These are phyloP conservation scores for Debaryomyces tyrocola DNA, from an alignment of 805 yeast genomes.

Conservation along the genomic window DNA sequence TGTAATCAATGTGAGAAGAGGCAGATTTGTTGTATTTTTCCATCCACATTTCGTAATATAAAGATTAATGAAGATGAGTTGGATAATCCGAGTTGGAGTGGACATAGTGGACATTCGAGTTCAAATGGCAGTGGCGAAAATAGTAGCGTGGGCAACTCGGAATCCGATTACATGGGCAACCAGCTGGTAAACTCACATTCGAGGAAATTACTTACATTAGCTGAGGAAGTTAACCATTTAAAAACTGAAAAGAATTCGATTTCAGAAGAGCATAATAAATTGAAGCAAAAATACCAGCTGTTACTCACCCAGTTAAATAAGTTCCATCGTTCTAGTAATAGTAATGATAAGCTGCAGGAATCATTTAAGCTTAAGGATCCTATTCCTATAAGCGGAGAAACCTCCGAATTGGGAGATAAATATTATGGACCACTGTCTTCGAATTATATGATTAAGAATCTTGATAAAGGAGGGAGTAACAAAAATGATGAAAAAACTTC, in stretches of 20 bases:
- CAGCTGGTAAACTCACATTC: neutral
- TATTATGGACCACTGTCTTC: constrained; percentile 56
- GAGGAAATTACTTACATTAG: neutral
- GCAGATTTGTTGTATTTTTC: constrained; percentile 43
- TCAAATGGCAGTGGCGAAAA: neutral
- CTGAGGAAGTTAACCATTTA: constrained; percentile 18
- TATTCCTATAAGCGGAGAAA: constrained; percentile 32
- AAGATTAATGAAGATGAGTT: constrained; percentile 24
- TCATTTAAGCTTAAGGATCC: neutral
- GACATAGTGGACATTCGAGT: neutral
- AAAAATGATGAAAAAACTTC: neutral
- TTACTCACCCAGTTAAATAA: constrained; percentile 6
- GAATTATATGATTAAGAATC: constrained; percentile 42
- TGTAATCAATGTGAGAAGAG: constrained; percentile 43
- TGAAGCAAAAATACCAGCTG: constrained; percentile 13
- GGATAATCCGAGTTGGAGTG: neutral
- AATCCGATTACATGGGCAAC: neutral
- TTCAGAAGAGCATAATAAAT: constrained; percentile 16
- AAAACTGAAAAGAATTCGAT: constrained; percentile 20
- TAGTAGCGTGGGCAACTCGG: neutral
- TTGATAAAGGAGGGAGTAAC: neutral
- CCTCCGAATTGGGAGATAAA: constrained; percentile 40
- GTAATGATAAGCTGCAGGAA: neutral
- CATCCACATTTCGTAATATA: constrained; percentile 47
- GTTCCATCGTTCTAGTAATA: neutral